phyloP scores from a whole-genome alignment of 2,329 filamentous ascomycete genomes.

The Bipolaris victoriae region DNA sequence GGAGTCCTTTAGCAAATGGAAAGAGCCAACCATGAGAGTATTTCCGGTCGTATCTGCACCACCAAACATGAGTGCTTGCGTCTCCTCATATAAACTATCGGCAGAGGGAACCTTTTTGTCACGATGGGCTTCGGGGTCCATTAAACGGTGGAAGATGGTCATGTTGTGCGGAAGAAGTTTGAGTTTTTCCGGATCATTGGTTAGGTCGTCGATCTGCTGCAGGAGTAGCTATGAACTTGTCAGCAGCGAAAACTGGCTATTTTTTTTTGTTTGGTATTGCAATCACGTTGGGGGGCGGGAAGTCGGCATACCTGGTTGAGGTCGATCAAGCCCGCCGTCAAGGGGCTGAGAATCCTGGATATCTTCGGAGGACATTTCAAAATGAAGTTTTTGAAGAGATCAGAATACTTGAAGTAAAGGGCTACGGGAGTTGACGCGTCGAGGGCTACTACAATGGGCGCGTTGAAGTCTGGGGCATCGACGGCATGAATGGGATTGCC shows the following conservation, averaged over 20 bases:
- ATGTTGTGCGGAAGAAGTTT: conserved; percentile 43
- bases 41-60: conserved; percentile 55
- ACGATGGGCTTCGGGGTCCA: conserved; percentile 44
- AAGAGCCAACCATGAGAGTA: conserved; percentile 51
- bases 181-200: conserved; percentile 38
- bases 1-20: conserved; percentile 49
- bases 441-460: conserved; percentile 53
- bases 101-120: conserved; percentile 40
- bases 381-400: conserved; percentile 46
- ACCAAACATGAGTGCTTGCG: conserved; percentile 55
- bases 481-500: conserved; percentile 50
- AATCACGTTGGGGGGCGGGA: neutral
- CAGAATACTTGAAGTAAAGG: conserved; percentile 51
- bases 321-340: conserved; percentile 48
- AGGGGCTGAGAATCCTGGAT: conserved; percentile 46
- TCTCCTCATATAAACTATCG: conserved; percentile 53
- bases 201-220: conserved; percentile 42
- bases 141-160: conserved; percentile 48
- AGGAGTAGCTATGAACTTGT: conserved; percentile 31
- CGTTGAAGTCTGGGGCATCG: conserved; percentile 48
- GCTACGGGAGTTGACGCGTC: conserved; percentile 46
- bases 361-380: conserved; percentile 47
- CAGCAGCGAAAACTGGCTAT: neutral
- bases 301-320: conserved; percentile 37
- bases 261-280: no score